Evolutionary conservation across 805 yeast genomes (phyloP), one percentile per base, ranked within the genome.

Genomic region (Candida quercuum): DNA sequence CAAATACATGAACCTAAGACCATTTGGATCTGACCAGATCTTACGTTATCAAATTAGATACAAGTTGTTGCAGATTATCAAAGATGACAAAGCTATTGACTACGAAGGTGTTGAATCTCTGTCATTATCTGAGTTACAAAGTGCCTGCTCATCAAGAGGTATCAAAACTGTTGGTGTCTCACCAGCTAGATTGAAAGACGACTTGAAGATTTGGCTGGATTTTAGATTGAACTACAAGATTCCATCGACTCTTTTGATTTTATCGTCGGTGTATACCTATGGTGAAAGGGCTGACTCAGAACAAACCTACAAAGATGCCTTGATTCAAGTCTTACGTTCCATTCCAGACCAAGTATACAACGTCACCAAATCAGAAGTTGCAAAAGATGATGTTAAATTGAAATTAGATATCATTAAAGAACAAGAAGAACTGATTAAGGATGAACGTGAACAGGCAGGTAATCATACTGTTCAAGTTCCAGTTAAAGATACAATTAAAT

Each of bases 271-370:
- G 15, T 91, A 82, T 66, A 83, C 93, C 20, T 91, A 93, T 57
- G 87, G 88, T 45, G 76, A 72, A 17, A 71, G 81, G 23, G 60
- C 69, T 8, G 61, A 57, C 28, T 58, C 64, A 37, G 73, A 76
- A n/a, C n/a, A n/a, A 43, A 56, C 70, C 31, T 82, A 85, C 57
- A 86, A 86, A 60, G 96, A 89, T 51, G 96, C 95, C 14, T 74
- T 91, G 46, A 69, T 83, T 48, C 87, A 91, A 15, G 97, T 91
- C 18, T 68, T 91, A 54, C 76, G 86, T 39, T 82, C 96, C 5
- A 78, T 91, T 51, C 99, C 99, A 22, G 94, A 87, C 53, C 96
- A 91, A 61, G 88, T 91, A 42, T 91, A 86, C 67, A 94, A 91
- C 59, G 96, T 87, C 49, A 93, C 96, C 48, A 94, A 87, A 63